Evolutionary conservation across 2,329 filamentous ascomycete species (phyloP).

Genomic region (Alternaria viburni): DNA sequence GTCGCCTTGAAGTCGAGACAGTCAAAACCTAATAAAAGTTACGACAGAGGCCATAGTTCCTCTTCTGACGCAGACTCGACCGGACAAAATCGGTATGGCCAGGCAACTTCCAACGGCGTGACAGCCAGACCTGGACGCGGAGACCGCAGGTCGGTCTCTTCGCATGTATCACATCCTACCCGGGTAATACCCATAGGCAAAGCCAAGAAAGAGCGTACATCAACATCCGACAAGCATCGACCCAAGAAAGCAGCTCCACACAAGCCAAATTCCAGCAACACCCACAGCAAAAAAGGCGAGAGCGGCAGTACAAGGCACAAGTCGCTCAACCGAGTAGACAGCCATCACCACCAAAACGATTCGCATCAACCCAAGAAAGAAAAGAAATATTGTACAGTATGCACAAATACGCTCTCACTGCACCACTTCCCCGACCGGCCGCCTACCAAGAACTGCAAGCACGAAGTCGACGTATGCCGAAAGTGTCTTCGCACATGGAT

Average conservation of each 20-base stretch:
- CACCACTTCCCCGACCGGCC: slow-evolving; percentile 41
- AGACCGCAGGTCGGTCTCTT: neutral
- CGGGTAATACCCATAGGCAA: neutral
- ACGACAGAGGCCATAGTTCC: neutral
- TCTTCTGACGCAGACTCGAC: neutral
- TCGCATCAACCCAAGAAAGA: neutral
- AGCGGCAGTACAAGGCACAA: neutral
- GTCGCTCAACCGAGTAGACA: neutral
- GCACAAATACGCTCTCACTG: slow-evolving; percentile 38
- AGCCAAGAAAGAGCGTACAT: neutral
- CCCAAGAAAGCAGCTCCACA: neutral
- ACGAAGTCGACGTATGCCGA: slow-evolving; percentile 44
- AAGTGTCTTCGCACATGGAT: slow-evolving; percentile 51
- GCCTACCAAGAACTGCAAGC: slow-evolving; percentile 44
- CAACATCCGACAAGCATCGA: neutral
- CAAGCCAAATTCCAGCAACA: neutral
- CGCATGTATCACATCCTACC: neutral
- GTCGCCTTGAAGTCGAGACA: neutral
- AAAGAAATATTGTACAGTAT: slow-evolving; percentile 41
- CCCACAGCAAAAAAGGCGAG: neutral
- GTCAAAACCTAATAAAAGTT: neutral
- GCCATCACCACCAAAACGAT: neutral
- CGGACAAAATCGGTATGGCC: neutral
- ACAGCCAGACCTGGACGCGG: neutral
- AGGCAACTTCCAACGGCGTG: neutral